Base-by-base conservation (phyloP, 2,329 filamentous ascomycete species). In the Alternaria dauci region DNA sequence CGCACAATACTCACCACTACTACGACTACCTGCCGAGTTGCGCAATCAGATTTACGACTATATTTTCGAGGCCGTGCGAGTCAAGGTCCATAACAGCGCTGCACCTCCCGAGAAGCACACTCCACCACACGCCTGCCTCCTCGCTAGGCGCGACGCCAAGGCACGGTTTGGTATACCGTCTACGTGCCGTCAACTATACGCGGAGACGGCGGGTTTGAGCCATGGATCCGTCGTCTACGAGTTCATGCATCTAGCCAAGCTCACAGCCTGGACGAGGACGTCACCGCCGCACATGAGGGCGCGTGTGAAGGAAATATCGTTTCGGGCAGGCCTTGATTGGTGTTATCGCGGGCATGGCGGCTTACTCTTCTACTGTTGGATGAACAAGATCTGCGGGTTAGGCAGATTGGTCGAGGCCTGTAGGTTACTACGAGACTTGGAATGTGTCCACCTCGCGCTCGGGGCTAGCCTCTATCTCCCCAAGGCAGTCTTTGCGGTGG, bases 11-110 rank as follows among this genome's bases (percentile, higher is more conserved):
- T 66, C 63, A 8, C 65, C 62, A 1, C 48, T 67, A 25, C 62
- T 65, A 26, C 55, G 59, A n/a, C 44, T 67, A 5, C 62, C 62
- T 20, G 59, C 43, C n/a, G 59, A 67, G 41, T 30, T 67, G 11
- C 51, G 65, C 11, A 65, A 46, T 34, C 32, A 9, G 30, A 56
- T 65, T 26, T 65, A 47, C 50, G 25, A n/a, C 42, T 52, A 38
- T 23, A 25, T 53, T 4, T 51, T 62, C 34, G 23, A 52, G 18
- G 8, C 12, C 4, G 43, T 32, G 43, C 25, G 43, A 18, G 12
- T 46, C 43, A 2, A 12, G 7, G 28, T 9, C 6, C 4, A 12
- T 18, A 26, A 23, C 20, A 23, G 20, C 20, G 20, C 20, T 4
- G 20, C 20, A 23, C 20, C 20, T 23, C 20, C 20, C 20, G 20